Percentiles rank a stretch among this genome's conserved stretches.
Evolutionary conservation across 1,284 basidiomycete genomes (phyloP).

Genomic region (Pascua sp.): DNA sequence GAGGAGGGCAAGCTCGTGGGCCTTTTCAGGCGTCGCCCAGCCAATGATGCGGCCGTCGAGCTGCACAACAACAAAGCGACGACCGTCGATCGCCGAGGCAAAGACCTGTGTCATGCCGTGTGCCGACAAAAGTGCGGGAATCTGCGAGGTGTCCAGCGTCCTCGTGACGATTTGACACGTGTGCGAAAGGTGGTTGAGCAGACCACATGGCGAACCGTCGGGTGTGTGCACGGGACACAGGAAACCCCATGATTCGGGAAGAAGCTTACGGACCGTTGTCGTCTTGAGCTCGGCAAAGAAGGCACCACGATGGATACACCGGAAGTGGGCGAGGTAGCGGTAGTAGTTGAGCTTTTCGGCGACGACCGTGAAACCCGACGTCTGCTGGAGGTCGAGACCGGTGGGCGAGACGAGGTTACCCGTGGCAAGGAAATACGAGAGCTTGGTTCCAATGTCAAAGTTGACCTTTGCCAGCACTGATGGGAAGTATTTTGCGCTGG

Average conservation of each 20-base stretch:
- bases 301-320: slow-evolving; percentile 97
- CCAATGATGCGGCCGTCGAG: slow-evolving; percentile 93
- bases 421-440: slow-evolving; percentile 94
- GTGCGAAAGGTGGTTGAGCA: slow-evolving; percentile 94
- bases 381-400: slow-evolving; percentile 95
- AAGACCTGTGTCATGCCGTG: slow-evolving; percentile 96
- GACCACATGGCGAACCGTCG: slow-evolving; percentile 95
- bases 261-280: slow-evolving; percentile 91
- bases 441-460: slow-evolving; percentile 85
- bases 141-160: slow-evolving; percentile 69
- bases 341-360: slow-evolving; percentile 99
- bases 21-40: slow-evolving; percentile 78
- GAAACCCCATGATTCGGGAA: slow-evolving; percentile 99
- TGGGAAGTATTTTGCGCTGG: slow-evolving; percentile 80
- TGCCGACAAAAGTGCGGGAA: slow-evolving; percentile 75
- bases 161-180: slow-evolving; percentile 87
- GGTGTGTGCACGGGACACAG: slow-evolving; percentile 98
- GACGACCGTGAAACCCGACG: slow-evolving; percentile 95
- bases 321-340: slow-evolving; percentile 97
- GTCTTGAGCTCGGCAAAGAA: slow-evolving; percentile 99
- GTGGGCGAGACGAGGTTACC: slow-evolving; percentile 93
- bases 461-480: slow-evolving; percentile 75
- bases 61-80: slow-evolving; percentile 80
- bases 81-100: slow-evolving; percentile 69
- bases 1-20: slow-evolving; percentile 73